Conservation (phyloP, 805 yeast genomes). For the Cyberlindnera samutprakarnensis region DNA sequence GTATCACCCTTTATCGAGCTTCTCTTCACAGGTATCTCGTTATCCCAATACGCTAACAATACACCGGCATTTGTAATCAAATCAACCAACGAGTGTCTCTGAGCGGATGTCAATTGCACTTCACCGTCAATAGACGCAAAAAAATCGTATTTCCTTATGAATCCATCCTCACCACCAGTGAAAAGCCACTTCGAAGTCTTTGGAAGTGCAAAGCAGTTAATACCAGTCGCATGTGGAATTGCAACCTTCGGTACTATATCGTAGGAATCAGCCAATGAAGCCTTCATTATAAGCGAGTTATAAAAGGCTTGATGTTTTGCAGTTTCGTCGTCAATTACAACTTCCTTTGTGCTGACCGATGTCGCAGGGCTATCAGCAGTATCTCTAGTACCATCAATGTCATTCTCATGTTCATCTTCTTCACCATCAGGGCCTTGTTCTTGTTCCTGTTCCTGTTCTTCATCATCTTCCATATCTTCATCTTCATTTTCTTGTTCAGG, state of each 20-base stretch:
- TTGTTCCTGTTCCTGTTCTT: slow-evolving; percentile 11
- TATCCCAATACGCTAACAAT: slow-evolving; percentile 85
- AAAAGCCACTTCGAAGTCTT: slow-evolving; percentile 81
- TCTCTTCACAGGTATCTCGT: slow-evolving; percentile 73
- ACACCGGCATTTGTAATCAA: slow-evolving; percentile 81
- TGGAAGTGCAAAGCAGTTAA: slow-evolving; percentile 71
- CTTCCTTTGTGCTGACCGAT: background rate
- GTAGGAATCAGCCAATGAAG: slow-evolving; percentile 44
- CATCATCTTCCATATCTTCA: slow-evolving; percentile 19
- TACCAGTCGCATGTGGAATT: slow-evolving; percentile 71
- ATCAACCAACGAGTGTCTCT: slow-evolving; percentile 82
- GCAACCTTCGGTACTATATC: slow-evolving; percentile 85
- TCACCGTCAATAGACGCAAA: slow-evolving; percentile 81
- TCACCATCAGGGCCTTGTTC: slow-evolving; percentile 9
- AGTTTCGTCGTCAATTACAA: background rate
- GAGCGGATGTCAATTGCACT: slow-evolving; percentile 82
- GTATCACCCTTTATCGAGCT: slow-evolving; percentile 27
- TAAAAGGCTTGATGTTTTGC: slow-evolving; percentile 15
- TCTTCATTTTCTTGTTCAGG: slow-evolving; percentile 25
- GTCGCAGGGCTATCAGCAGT: slow-evolving; percentile 1
- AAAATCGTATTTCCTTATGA: slow-evolving; percentile 83
- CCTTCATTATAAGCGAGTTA: slow-evolving; percentile 32
- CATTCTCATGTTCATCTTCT: slow-evolving; percentile 5
- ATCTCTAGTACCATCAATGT: slow-evolving; percentile 1
- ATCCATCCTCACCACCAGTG: slow-evolving; percentile 96